Evolutionary conservation across 192 early-diverging fungal species (phyloP).

Genomic region (Coemansia sp.): DNA sequence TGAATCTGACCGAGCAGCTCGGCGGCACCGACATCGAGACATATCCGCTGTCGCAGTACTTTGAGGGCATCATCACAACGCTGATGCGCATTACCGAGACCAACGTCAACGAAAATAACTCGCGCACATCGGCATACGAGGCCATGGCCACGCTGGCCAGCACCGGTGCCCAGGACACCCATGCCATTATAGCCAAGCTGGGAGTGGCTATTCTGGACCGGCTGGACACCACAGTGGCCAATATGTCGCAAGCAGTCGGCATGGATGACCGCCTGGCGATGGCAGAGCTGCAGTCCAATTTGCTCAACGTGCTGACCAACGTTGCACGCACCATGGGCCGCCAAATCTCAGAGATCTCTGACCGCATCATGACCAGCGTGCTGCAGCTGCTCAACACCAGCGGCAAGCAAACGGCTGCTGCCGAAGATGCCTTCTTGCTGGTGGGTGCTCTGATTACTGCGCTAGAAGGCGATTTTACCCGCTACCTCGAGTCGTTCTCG

Average conservation of each 20-base stretch:
- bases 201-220: constrained; percentile 72
- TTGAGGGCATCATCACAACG: constrained; percentile 75
- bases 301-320: constrained; percentile 86
- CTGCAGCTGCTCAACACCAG: constrained; percentile 71
- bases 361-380: constrained; percentile 86
- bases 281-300: constrained; percentile 87
- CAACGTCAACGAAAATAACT: constrained; percentile 78
- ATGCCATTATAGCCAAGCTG: constrained; percentile 72
- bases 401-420: constrained; percentile 75
- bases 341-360: constrained; percentile 72
- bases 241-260: constrained; percentile 74
- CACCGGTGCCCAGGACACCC: constrained; percentile 73
- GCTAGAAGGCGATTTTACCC: constrained; percentile 79
- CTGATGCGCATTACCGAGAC: constrained; percentile 73
- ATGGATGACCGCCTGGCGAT: constrained; percentile 79
- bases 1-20: constrained; percentile 87
- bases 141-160: constrained; percentile 82
- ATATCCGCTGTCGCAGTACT: constrained; percentile 77
- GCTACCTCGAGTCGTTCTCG: constrained; percentile 85
- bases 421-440: constrained; percentile 91
- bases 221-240: constrained; percentile 72
- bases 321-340: constrained; percentile 76
- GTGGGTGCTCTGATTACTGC: constrained; percentile 80
- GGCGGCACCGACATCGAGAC: constrained; percentile 61
- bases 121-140: constrained; percentile 89